A percentile compares a stretch with the other conserved stretches of the same genome.
These are phyloP conservation scores for Deakozyma indianensis DNA, from an alignment of 805 yeast genomes.

Conservation along the genomic window DNA sequence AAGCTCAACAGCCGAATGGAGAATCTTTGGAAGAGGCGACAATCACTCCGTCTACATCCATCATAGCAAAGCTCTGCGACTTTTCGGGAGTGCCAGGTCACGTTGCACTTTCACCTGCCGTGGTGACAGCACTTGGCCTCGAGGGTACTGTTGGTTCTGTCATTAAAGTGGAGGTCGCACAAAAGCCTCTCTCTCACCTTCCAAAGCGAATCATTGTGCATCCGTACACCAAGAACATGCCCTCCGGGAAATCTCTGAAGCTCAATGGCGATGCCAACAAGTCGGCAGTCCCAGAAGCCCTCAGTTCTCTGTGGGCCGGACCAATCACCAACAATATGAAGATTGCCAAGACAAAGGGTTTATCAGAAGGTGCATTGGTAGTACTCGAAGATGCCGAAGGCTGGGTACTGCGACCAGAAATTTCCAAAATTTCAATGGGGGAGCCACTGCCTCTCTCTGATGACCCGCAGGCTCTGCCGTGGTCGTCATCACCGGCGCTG, in stretches of 20 bases:
- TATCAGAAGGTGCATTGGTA: constrained; percentile 49
- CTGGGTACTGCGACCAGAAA: constrained; percentile 17
- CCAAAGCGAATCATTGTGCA: constrained; percentile 33
- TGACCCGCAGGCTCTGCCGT: constrained; percentile 9
- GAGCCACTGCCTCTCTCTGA: constrained; percentile 4
- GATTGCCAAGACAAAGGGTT: constrained; percentile 26
- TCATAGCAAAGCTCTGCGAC: constrained; percentile 39
- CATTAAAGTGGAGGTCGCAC: constrained; percentile 35
- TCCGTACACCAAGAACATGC: constrained; percentile 30
- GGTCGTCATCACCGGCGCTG: constrained; percentile 1
- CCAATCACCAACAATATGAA: constrained; percentile 33
- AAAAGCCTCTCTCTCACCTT: constrained; percentile 18
- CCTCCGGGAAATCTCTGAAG: constrained; percentile 9
- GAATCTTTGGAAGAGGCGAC: constrained; percentile 6
- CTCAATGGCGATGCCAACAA: constrained; percentile 2
- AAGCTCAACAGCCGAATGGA: background rate
- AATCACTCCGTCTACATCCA: constrained; percentile 20
- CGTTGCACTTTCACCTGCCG: constrained; percentile 37
- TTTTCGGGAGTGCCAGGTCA: constrained; percentile 22
- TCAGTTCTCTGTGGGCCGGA: constrained; percentile 8
- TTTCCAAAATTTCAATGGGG: constrained; percentile 6
- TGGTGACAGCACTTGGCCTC: constrained; percentile 44
- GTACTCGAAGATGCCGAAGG: constrained; percentile 35
- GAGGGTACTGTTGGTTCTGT: constrained; percentile 37
- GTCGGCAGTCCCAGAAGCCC: constrained; percentile 7